These are phyloP conservation scores for Arxiozyma telluris DNA, from an alignment of 1,139 yeast species.

Conservation along the genomic window DNA sequence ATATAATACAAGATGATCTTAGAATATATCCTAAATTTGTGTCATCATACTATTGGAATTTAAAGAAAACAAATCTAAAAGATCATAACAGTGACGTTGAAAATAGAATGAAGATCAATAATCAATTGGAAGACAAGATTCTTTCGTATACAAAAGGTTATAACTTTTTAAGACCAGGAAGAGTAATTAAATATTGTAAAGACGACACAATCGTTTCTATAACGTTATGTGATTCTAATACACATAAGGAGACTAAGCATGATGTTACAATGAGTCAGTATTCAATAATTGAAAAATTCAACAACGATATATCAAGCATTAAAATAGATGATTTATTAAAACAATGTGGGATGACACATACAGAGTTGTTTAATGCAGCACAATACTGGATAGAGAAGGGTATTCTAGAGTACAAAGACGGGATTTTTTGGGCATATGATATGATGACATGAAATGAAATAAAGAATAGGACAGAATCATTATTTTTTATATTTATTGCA, in stretches of 20 bases:
- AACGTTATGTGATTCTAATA: constrained; percentile 44
- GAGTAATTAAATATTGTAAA: constrained; percentile 52
- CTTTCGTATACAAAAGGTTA: constrained; percentile 39
- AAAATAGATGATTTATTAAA: not conserved
- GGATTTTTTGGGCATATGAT: not conserved
- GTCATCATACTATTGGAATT: constrained; percentile 25
- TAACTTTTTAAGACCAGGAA: constrained; percentile 42
- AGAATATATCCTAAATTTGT: constrained; percentile 21
- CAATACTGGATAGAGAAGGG: constrained; percentile 50
- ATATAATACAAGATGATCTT: constrained; percentile 18
- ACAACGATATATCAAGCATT: not conserved
- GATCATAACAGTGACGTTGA: not conserved
- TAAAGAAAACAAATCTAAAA: constrained; percentile 1
- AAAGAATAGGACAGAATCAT: not conserved
- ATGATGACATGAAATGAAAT: not conserved
- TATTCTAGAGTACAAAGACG: constrained; percentile 23
- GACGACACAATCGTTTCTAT: constrained; percentile 56
- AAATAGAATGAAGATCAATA: constrained; percentile 1
- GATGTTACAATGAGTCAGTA: constrained; percentile 50
- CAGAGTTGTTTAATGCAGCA: constrained; percentile 33
- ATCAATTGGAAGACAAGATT: constrained; percentile 29
- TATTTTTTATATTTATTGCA: too few relatives aligned
- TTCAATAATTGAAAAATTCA: constrained; percentile 37
- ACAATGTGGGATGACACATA: constrained; percentile 26
- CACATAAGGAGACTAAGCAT: constrained; percentile 7